Percentiles rank a stretch among this genome's conserved stretches.
Conservation (phyloP, 192 early-diverging fungal genomes). For the Podila horticola region DNA sequence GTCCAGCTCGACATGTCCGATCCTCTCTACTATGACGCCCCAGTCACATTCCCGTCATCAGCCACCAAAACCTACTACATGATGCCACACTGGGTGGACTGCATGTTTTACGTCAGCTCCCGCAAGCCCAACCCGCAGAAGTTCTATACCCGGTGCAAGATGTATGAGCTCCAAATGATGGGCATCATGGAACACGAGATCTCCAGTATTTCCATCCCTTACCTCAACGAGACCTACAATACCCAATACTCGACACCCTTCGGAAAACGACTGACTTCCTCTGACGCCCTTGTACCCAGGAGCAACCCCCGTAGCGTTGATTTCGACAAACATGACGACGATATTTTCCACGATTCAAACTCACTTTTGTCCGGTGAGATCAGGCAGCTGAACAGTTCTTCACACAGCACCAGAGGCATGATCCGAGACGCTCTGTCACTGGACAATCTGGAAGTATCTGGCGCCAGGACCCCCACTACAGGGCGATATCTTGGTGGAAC, state of each 20-base stretch:
- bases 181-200: constrained; percentile 76
- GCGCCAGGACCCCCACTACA: not conserved
- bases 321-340: constrained; percentile 57
- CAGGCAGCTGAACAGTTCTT: constrained; percentile 26
- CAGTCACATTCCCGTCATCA: constrained; percentile 30
- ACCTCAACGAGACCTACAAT: constrained; percentile 50
- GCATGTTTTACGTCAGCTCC: constrained; percentile 82
- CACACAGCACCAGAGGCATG: constrained; percentile 5
- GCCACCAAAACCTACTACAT: constrained; percentile 63
- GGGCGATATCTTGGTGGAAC: constrained; percentile 18
- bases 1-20: constrained; percentile 51
- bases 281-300: constrained; percentile 17
- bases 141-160: constrained; percentile 79
- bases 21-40: constrained; percentile 63
- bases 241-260: constrained; percentile 19
- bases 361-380: constrained; percentile 32
- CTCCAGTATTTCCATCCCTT: constrained; percentile 62
- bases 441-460: constrained; percentile 21
- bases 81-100: constrained; percentile 93
- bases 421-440: constrained; percentile 21
- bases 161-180: constrained; percentile 89
- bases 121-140: constrained; percentile 60
- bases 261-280: constrained; percentile 35
- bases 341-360: constrained; percentile 35
- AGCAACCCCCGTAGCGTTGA: constrained; percentile 12